Base-by-base conservation (phyloP, 108 stramenopile species). In the Skeletonema menzelii region DNA sequence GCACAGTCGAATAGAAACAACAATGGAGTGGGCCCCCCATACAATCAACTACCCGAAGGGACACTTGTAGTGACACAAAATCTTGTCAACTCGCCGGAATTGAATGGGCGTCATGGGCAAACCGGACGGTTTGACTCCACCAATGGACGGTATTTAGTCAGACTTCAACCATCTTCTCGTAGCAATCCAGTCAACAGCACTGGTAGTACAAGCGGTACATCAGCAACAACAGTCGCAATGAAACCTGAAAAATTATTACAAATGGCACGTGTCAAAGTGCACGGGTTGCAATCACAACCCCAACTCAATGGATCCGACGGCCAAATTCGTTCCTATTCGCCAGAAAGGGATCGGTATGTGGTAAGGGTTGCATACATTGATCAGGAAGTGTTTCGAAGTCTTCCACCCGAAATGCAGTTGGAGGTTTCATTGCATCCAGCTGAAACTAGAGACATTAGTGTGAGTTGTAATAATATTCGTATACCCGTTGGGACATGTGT, bases 271-370 rank as follows among this genome's bases (percentile, higher is more conserved):
- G 94, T 86, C 53, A 65, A 80, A 53, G 81, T 95, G 32, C 66
- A 75, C n/a, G 91, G 91, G 26, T 64, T 95, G 8, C 75, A 82
- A 59, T 79, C 88, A 7, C 88, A 88, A 72, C 91, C 91, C 27
- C 87, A 95, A 77, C 63, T 95, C 69, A 95, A 95, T 72, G 94
- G 88, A 59, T 83, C 82, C 66, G 89, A 85, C 79, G 94, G 94
- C 15, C 92, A 91, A 24, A 90, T 95, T 70, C 91, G 85, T 14
- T 67, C 79, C 14, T 73, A 73, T 57, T 63, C 67, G 3, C 28
- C 44, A n/a, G 69, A 65, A 37, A 56, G 72, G 15, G 73, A 80
- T 66, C 80, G 80, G 70, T 81, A 81, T 8, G 46, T 70, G 5
- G 80, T 81, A 47, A 24, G 65, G 20, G 32, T 81, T 0, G 42